These are phyloP conservation scores for Nissolia schottii DNA, from an alignment of 306 rosid species.

Conservation along the genomic window DNA sequence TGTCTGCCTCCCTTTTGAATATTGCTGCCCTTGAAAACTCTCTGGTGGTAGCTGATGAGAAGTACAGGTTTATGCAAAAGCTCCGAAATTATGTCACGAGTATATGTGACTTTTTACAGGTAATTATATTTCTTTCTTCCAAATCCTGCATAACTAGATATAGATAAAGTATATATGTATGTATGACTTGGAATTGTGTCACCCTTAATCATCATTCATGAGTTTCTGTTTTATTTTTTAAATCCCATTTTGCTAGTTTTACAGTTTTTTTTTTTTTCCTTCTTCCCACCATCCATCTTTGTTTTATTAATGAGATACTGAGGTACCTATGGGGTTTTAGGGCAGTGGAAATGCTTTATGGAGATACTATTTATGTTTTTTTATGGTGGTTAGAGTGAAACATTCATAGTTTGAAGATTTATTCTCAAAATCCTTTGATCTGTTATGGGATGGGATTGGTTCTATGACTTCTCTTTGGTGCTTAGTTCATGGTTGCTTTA, in stretches of 20 bases:
- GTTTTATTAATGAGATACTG: not conserved
- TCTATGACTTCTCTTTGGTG: not conserved
- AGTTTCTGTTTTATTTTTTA: not conserved
- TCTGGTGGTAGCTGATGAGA: conserved; percentile 66
- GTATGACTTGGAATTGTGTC: not conserved
- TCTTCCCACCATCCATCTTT: not conserved
- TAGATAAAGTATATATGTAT: not conserved
- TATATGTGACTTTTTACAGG: conserved; percentile 90
- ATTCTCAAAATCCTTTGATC: not conserved
- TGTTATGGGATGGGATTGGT: not conserved
- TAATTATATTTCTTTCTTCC: conserved; percentile 19
- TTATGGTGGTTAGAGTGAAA: no score
- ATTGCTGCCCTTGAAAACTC: conserved; percentile 75
- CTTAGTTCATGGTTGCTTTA: not conserved
- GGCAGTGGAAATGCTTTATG: not conserved
- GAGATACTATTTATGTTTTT: no score
- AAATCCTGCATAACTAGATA: not conserved
- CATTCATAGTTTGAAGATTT: not conserved
- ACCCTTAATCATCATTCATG: not conserved
- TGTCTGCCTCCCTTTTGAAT: conserved; percentile 71
- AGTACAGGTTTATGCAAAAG: conserved; percentile 82
- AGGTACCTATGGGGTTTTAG: not conserved
- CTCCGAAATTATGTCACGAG: conserved; percentile 70
- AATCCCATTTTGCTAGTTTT: not conserved
- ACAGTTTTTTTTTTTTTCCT: not conserved